Base-by-base conservation (phyloP, 495 filamentous ascomycete species). In the Aspergillus nanangensis region DNA sequence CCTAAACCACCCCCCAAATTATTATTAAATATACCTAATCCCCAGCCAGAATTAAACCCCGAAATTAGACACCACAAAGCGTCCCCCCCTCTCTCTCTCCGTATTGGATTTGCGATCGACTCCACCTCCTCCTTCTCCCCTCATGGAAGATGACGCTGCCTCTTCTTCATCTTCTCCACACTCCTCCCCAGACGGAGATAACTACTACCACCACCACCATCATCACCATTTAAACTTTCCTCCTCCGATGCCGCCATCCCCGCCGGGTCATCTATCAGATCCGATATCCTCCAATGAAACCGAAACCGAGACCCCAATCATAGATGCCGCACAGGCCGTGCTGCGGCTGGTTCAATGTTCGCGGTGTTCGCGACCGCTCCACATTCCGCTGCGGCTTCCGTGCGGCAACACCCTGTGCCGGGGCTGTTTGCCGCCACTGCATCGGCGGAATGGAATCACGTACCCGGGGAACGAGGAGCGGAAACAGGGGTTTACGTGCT, bases 351-450 rank as follows among this genome's bases (percentile, higher is more conserved):
- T 90, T 14, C 87, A 92, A 61, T 96, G 90, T 60, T 71, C 75
- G 17, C 66, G 76, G 50, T 96, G 91, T 60, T 87, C 85, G 9
- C 69, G 66, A 11, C 87, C 84, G 2, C 69, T 92, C 3, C 73
- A 64, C 22, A 69, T 75, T 0, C 89, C 91, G 10, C 70, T 87
- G 34, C 87, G 87, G 3, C 69, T 96, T 14, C 90, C 90, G 2
- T 96, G 91, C 58, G 90, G 91, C 3, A 80, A 86, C 58, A 78
- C 84, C 5, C 52, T 95, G 5, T 96, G 91, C 66, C 80, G 77
- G 47, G 58, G 57, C 14, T 96, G 91, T 64, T 66, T 95, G 2
- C 90, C 91, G 5, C 61, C 75, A 23, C 55, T 79, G 4, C 77
- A 80, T 51, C 54, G 63, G 17, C 76, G 88, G 20, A 69, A 68